These are phyloP conservation scores for Trametes coccinea DNA, from an alignment of 768 basidiomycete species.

Conservation along the genomic window DNA sequence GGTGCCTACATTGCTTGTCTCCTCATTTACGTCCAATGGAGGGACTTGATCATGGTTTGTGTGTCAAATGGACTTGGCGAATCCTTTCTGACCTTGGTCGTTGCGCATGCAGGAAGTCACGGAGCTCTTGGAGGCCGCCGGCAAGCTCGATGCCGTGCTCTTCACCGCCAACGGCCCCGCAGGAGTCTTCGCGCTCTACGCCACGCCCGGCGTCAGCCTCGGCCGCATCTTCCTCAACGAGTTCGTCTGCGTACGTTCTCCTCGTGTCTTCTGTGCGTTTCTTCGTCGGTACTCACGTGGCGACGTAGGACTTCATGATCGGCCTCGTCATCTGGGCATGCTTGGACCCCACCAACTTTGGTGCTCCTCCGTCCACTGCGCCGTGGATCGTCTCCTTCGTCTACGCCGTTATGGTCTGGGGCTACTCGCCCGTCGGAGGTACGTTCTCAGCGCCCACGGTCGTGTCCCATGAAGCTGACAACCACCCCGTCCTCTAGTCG, in stretches of 20 bases:
- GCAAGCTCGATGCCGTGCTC: constrained; percentile 28
- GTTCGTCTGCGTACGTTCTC: constrained; percentile 48
- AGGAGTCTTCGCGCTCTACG: constrained; percentile 56
- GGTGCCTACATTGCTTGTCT: constrained; percentile 65
- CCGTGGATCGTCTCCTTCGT: constrained; percentile 56
- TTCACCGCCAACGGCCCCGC: constrained; percentile 35
- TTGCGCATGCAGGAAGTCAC: constrained; percentile 19
- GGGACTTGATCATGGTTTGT: constrained; percentile 45
- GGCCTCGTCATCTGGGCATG: constrained; percentile 53
- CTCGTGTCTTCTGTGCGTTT: neutral
- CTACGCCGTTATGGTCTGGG: constrained; percentile 65
- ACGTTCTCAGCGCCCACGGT: neutral
- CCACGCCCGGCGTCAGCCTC: constrained; percentile 42
- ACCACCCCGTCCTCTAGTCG: constrained; percentile 30
- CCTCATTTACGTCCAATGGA: constrained; percentile 63
- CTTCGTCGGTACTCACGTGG: neutral
- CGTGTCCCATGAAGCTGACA: neutral
- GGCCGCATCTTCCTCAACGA: constrained; percentile 54
- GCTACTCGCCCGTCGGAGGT: constrained; percentile 52
- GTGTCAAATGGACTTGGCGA: neutral
- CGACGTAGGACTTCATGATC: constrained; percentile 41
- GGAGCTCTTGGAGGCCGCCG: constrained; percentile 23
- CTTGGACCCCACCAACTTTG: constrained; percentile 60
- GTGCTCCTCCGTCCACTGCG: constrained; percentile 49
- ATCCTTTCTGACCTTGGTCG: neutral